Evolutionary conservation across 1,284 basidiomycete species (phyloP).

Genomic region (Apiotrichum veenhuisii): DNA sequence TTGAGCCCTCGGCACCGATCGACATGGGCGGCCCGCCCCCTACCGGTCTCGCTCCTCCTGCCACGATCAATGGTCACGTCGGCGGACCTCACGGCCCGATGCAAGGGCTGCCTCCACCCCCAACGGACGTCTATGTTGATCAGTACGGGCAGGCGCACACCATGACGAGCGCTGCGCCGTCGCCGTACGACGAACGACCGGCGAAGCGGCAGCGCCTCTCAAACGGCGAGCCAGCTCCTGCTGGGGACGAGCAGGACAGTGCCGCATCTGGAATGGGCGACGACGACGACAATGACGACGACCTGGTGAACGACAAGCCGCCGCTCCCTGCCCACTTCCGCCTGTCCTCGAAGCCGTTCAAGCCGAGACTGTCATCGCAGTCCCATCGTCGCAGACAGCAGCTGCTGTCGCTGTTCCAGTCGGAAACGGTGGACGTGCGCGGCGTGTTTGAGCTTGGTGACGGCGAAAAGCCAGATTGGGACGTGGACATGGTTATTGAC

Average conservation of each 20-base stretch:
- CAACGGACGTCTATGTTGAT: constrained; percentile 41
- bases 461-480: constrained; percentile 48
- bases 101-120: constrained; percentile 28
- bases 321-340: constrained; percentile 54
- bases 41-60: constrained; percentile 31
- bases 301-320: constrained; percentile 29
- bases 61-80: constrained; percentile 38
- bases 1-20: constrained; percentile 9
- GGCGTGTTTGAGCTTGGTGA: constrained; percentile 23
- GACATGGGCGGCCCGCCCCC: constrained; percentile 3
- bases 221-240: constrained; percentile 1
- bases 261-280: too few relatives aligned
- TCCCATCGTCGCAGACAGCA: constrained; percentile 52
- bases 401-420: constrained; percentile 37
- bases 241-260: constrained; percentile 21
- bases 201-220: constrained; percentile 22
- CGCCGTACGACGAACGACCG: constrained; percentile 10
- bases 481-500: constrained; percentile 79
- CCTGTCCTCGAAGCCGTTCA: constrained; percentile 64
- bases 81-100: constrained; percentile 13
- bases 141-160: constrained; percentile 41
- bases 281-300: constrained; percentile 29
- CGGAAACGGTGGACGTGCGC: constrained; percentile 29
- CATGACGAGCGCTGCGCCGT: constrained; percentile 11
- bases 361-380: constrained; percentile 54